Percentiles rank a stretch among this genome's conserved stretches.
Evolutionary conservation across 306 rosid species (phyloP).

Genomic region (Cicer pinnatifidum): DNA sequence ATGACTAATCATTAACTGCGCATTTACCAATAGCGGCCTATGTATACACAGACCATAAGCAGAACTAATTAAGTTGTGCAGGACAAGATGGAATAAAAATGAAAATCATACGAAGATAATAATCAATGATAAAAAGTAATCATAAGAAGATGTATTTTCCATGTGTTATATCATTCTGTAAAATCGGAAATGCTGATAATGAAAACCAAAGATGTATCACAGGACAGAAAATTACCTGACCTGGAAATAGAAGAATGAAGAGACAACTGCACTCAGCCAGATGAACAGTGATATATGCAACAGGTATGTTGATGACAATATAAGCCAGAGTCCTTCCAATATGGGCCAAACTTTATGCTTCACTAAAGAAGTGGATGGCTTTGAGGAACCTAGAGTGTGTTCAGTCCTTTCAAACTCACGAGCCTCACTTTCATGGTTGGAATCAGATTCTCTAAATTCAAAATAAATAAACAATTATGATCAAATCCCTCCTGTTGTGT

Average conservation of each 20-base stretch:
- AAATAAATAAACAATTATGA: conserved; percentile 35
- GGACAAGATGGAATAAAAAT: conserved; percentile 11
- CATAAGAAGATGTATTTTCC: not conserved
- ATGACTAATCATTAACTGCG: conserved; percentile 10
- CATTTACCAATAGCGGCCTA: not conserved
- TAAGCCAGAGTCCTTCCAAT: conserved; percentile 85
- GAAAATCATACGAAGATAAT: not conserved
- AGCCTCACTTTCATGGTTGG: conserved; percentile 51
- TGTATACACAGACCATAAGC: conserved; percentile 17
- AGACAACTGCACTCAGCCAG: conserved; percentile 92
- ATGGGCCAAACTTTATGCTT: conserved; percentile 76
- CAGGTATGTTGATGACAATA: conserved; percentile 83
- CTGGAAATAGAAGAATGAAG: conserved; percentile 96
- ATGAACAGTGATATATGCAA: conserved; percentile 77
- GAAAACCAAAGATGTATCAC: conserved; percentile 31
- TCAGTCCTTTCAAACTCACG: conserved; percentile 50
- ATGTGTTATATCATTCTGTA: conserved; percentile 14
- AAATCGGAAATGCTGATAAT: conserved; percentile 12
- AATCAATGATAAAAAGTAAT: conserved; percentile 5
- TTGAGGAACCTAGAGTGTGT: conserved; percentile 54
- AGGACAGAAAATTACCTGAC: conserved; percentile 49
- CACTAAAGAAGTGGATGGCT: conserved; percentile 50
- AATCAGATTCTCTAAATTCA: conserved; percentile 63
- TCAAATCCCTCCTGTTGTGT: conserved; percentile 13
- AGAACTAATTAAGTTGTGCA: conserved; percentile 5